Conservation (phyloP, 768 basidiomycete genomes). For the Podaxis sp. region DNA sequence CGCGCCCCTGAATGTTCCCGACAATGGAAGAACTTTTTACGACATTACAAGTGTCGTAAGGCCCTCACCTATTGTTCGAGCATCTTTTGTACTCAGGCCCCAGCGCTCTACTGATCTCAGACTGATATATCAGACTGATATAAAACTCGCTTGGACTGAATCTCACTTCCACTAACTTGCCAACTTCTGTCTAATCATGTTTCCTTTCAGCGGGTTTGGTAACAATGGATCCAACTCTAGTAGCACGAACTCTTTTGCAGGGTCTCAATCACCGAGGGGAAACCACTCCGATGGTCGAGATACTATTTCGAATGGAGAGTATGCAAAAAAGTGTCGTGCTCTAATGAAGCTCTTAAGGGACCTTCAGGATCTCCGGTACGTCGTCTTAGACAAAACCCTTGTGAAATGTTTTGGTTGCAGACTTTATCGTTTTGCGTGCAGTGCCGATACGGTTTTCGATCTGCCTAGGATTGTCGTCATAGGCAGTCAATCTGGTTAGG, state of each 20-base stretch:
- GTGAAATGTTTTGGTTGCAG: conserved; percentile 5
- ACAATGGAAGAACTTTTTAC: no score
- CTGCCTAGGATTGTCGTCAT: conserved; percentile 57
- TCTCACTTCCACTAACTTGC: not conserved
- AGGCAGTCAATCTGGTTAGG: conserved; percentile 54
- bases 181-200: not conserved
- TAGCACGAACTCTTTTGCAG: no score
- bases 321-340: conserved; percentile 38
- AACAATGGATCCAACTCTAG: no score
- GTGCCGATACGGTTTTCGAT: conserved; percentile 31
- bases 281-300: not conserved
- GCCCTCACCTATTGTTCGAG: no score
- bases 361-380: conserved; percentile 41
- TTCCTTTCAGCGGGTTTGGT: no score
- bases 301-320: conserved; percentile 23
- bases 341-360: conserved; percentile 38
- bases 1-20: no score
- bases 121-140: not conserved
- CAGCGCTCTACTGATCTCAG: no score
- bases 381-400: not conserved
- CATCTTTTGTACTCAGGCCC: no score
- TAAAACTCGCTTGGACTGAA: not conserved
- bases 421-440: not conserved
- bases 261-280: not conserved
- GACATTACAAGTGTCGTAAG: no score